Evolutionary conservation across 352 stramenopile genomes (phyloP).

Genomic region (Pythium scleroteichum): DNA sequence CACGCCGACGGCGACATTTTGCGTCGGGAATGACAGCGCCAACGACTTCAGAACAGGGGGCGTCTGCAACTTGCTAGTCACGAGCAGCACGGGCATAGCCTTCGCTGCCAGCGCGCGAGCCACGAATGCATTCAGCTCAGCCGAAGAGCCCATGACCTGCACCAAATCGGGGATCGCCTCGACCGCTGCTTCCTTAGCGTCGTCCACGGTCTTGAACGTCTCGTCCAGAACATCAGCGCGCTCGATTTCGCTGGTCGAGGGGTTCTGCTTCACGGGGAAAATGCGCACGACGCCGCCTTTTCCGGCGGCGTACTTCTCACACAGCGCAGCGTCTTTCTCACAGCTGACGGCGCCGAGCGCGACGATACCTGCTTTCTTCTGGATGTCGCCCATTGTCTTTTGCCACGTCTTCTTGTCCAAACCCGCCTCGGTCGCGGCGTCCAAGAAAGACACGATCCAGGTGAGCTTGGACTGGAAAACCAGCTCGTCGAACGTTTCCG

Average conservation of each 20-base stretch:
- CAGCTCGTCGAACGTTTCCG: slow-evolving; percentile 49
- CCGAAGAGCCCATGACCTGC: slow-evolving; percentile 41
- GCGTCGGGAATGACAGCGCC: slow-evolving; percentile 54
- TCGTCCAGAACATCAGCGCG: slow-evolving; percentile 40
- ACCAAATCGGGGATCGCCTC: slow-evolving; percentile 50
- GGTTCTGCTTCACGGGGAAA: slow-evolving; percentile 39
- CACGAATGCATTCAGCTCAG: slow-evolving; percentile 65
- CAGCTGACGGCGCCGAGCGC: slow-evolving; percentile 57
- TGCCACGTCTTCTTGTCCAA: slow-evolving; percentile 45
- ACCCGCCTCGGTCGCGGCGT: slow-evolving; percentile 33
- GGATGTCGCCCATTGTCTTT: slow-evolving; percentile 46
- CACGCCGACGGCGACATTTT: slow-evolving; percentile 54
- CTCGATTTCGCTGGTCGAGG: slow-evolving; percentile 27
- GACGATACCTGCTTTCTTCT: slow-evolving; percentile 67
- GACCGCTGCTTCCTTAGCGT: slow-evolving; percentile 49
- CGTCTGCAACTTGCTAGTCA: slow-evolving; percentile 55
- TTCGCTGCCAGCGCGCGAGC: slow-evolving; percentile 34
- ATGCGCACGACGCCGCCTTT: slow-evolving; percentile 46
- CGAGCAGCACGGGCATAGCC: slow-evolving; percentile 58
- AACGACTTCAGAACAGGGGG: slow-evolving; percentile 63
- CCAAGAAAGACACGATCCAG: slow-evolving; percentile 71
- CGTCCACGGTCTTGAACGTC: slow-evolving; percentile 46
- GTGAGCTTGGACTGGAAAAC: slow-evolving; percentile 51
- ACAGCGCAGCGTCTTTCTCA: slow-evolving; percentile 42
- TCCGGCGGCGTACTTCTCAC: slow-evolving; percentile 39